These are phyloP conservation scores for Aureobasidium subglaciale DNA, from an alignment of 2,329 filamentous ascomycete genomes.

Conservation along the genomic window DNA sequence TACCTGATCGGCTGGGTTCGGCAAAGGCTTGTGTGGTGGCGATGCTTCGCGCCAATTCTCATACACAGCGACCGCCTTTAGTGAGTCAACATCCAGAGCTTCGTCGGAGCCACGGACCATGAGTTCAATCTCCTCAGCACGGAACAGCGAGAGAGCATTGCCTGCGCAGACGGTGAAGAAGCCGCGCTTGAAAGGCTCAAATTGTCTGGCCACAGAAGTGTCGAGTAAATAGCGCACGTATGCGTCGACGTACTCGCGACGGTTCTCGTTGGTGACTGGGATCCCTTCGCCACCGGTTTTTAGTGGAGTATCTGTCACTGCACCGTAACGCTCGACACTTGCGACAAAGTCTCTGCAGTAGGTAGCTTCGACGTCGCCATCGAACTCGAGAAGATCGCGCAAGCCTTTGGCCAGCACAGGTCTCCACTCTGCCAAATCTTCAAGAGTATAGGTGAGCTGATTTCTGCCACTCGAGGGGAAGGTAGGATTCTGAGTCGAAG, in stretches of 20 bases:
- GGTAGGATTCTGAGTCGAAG: conserved; percentile 45
- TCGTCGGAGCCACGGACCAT: conserved; percentile 81
- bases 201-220: conserved; percentile 69
- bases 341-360: conserved; percentile 79
- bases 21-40: conserved; percentile 22
- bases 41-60: conserved; percentile 62
- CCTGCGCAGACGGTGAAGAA: conserved; percentile 90
- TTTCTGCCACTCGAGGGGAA: conserved; percentile 24
- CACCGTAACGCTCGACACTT: conserved; percentile 70
- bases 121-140: conserved; percentile 85
- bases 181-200: conserved; percentile 87
- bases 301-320: conserved; percentile 58
- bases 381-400: conserved; percentile 68
- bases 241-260: conserved; percentile 77
- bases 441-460: conserved; percentile 64
- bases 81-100: conserved; percentile 65
- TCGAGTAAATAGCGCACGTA: conserved; percentile 79
- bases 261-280: conserved; percentile 75
- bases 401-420: conserved; percentile 70
- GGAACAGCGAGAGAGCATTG: conserved; percentile 79
- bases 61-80: conserved; percentile 71
- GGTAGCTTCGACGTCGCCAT: conserved; percentile 72
- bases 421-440: conserved; percentile 76
- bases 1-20: conserved; percentile 49
- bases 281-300: conserved; percentile 65